These are phyloP conservation scores for Torulaspora microellipsoides DNA, from an alignment of 805 yeast genomes.

Conservation along the genomic window DNA sequence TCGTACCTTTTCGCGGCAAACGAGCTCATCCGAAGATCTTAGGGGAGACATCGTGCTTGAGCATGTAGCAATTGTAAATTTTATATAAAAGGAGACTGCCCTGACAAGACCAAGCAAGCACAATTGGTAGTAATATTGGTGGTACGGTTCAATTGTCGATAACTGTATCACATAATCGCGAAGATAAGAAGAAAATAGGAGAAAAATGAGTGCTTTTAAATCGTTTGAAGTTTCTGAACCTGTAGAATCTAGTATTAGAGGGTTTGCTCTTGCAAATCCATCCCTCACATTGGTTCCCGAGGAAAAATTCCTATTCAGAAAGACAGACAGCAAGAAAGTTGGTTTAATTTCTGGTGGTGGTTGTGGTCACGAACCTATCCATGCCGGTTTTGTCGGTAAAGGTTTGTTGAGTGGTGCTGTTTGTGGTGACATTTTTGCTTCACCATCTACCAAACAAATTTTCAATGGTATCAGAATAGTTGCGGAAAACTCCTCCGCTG, in stretches of 20 bases:
- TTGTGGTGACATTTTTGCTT: constrained; percentile 87
- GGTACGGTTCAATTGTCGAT: too few relatives aligned
- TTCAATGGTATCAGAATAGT: constrained; percentile 52
- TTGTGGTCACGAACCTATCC: constrained; percentile 93
- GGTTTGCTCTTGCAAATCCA: constrained; percentile 38
- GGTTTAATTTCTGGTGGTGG: constrained; percentile 89
- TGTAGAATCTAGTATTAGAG: constrained; percentile 36
- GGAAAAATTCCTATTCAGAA: constrained; percentile 38
- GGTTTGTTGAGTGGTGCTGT: constrained; percentile 85
- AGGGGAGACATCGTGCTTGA: too few relatives aligned
- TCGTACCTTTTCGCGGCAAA: too few relatives aligned
- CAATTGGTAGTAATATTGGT: too few relatives aligned
- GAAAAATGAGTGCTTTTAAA: constrained; percentile 24
- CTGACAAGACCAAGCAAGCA: too few relatives aligned
- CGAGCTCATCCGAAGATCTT: too few relatives aligned
- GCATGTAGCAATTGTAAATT: too few relatives aligned
- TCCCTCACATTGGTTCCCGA: constrained; percentile 35
- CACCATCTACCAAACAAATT: constrained; percentile 91
- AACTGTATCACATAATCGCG: too few relatives aligned
- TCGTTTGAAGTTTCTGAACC: constrained; percentile 40
- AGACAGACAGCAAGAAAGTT: constrained; percentile 46
- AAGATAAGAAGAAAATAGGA: too few relatives aligned
- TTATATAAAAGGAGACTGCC: too few relatives aligned
- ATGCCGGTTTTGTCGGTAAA: constrained; percentile 84
- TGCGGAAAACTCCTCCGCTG: constrained; percentile 44